Evolutionary conservation across 2,329 filamentous ascomycete genomes (phyloP).

Genomic region (Blastomyces parvus): DNA sequence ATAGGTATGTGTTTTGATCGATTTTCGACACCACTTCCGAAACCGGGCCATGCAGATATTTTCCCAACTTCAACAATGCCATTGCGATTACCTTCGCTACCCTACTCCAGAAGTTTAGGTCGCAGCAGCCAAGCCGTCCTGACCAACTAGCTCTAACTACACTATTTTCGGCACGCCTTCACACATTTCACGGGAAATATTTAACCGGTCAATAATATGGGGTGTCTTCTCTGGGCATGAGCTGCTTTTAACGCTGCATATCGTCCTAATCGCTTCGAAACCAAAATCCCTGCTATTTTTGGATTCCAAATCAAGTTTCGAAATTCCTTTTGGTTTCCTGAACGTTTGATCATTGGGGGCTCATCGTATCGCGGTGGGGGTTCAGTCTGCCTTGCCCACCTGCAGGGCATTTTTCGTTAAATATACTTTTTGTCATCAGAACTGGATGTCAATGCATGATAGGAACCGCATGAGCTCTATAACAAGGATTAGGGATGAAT

Average conservation of each 20-base stretch:
- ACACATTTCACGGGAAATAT: not conserved
- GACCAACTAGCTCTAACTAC: not conserved
- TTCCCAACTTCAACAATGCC: not conserved
- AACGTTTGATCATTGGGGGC: not conserved
- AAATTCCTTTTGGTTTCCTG: not conserved
- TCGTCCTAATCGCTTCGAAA: not conserved
- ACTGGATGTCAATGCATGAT: not conserved
- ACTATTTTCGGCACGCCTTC: not conserved
- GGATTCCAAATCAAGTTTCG: constrained; percentile 2
- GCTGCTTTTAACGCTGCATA: not conserved
- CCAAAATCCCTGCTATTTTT: not conserved
- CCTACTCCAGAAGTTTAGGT: not conserved
- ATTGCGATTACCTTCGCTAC: not conserved
- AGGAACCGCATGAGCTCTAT: not conserved
- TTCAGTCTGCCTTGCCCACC: not conserved
- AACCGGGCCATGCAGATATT: not conserved
- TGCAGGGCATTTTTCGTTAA: not conserved
- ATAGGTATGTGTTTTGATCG: not conserved
- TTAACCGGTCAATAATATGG: not conserved
- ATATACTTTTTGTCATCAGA: constrained; percentile 2
- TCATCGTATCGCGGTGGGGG: not conserved
- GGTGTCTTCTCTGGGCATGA: not conserved
- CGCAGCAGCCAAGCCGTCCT: not conserved
- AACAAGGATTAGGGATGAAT: not conserved
- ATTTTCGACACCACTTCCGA: not conserved